Conservation (phyloP, 176 grass and related monocot genomes). For the Melocanna baccifera region DNA sequence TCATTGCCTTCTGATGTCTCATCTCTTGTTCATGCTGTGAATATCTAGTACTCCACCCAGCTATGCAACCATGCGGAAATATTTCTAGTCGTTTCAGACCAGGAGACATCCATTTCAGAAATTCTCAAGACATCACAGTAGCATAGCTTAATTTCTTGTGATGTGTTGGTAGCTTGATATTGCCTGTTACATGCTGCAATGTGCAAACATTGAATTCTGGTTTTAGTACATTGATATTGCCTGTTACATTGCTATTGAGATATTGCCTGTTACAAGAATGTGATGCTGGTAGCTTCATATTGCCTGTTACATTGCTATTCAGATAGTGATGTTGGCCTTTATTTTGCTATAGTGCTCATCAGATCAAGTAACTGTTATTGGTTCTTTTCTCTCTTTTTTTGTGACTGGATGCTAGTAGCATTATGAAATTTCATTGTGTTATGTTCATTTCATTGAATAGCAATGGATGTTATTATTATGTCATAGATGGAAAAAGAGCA, state of each 20-base stretch:
- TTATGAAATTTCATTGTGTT: too few species aligned
- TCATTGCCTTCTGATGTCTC: too few species aligned
- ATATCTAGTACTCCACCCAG: neutral
- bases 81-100: neutral
- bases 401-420: too few species aligned
- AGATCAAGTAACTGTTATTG: neutral
- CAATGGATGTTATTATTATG: too few species aligned
- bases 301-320: neutral
- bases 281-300: too few species aligned
- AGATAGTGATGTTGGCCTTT: neutral
- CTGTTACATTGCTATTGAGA: neutral
- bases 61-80: neutral
- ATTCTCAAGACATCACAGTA: neutral
- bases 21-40: too few species aligned
- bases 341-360: neutral
- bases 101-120: neutral
- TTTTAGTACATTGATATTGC: neutral
- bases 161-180: neutral
- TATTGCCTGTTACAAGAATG: neutral
- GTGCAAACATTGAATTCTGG: neutral
- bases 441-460: too few species aligned
- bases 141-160: neutral
- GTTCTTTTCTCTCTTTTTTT: neutral
- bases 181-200: neutral
- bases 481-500: too few species aligned